Base-by-base conservation (phyloP, 2,329 filamentous ascomycete species). In the Verticillium dahliae region DNA sequence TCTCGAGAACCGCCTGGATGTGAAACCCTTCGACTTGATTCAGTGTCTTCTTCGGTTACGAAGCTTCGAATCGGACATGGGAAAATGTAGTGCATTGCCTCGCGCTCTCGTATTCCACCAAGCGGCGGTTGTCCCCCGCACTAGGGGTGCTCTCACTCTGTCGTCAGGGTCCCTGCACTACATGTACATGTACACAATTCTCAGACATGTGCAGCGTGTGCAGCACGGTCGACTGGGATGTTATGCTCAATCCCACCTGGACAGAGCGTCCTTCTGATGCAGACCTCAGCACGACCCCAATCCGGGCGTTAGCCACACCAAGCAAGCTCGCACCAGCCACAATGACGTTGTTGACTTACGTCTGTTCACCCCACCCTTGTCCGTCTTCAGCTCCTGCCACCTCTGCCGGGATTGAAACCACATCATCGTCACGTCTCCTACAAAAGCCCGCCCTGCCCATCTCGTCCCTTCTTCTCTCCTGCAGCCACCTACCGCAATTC, bases 291-390 rank as follows among this genome's bases (percentile, higher is more conserved):
- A 27, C n/a, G 45, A 50, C 9, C 45, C 45, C 0, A 27, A 52
- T 52, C 45, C 45, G 45, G 45, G 18, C n/a, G 22, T 18, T 22
- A 52, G 45, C 45, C 45, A 52, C 45, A 9, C 35, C n/a, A 52
- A 18, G 18, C 18, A 52, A 11, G 15, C 45, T 52, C 18, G 61
- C 64, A 64, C 62, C 59, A 63, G 64, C 64, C 64, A 65, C 60
- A 55, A 65, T 65, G 64, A 65, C 64, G 64, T 65, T 65, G 64
- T 65, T 60, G 64, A 65, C 63, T 65, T 61, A 61, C 62, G 59
- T 60, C 37, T 55, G 45, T 56, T 57, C 59, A 55, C 50, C 34
- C 58, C 37, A 52, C 45, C 45, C 45, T 52, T 52, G 45, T 52
- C 45, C 45, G 45, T 52, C 45, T 52, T 56, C 45, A 52, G 37